phyloP scores from a whole-genome alignment of 805 yeast genomes.

The Pichia heedii region DNA sequence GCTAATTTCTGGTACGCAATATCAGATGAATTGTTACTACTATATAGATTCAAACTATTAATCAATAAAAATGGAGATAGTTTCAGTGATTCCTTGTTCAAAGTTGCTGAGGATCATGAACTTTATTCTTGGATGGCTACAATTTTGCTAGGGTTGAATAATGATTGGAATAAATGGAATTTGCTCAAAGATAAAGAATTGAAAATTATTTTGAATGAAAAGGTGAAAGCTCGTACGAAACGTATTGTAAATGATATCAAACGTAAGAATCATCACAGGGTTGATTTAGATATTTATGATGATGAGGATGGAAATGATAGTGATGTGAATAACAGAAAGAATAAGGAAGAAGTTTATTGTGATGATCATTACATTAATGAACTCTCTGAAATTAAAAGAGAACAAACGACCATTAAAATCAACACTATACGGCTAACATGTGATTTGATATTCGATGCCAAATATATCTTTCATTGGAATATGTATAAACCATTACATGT shows the following conservation, averaged over 20 bases:
- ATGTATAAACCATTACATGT: constrained; percentile 23
- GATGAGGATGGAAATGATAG: constrained; percentile 6
- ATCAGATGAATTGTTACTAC: constrained; percentile 52
- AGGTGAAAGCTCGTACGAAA: constrained; percentile 49
- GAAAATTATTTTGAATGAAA: constrained; percentile 47
- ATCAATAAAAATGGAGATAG: constrained; percentile 28
- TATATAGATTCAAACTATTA: constrained; percentile 52
- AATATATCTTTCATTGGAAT: constrained; percentile 35
- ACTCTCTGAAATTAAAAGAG: constrained; percentile 17
- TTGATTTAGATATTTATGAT: neutral
- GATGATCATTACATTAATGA: neutral
- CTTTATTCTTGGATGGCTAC: constrained; percentile 62
- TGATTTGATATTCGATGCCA: constrained; percentile 40
- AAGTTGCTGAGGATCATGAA: constrained; percentile 40
- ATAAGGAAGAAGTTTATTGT: neutral
- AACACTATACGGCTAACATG: constrained; percentile 36
- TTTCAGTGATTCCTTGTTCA: constrained; percentile 31
- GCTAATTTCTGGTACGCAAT: constrained; percentile 54
- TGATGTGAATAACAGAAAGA: too few species aligned
- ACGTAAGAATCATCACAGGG: neutral
- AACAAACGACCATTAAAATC: constrained; percentile 26
- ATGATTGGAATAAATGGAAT: constrained; percentile 36
- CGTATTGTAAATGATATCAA: constrained; percentile 14
- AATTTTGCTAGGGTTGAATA: constrained; percentile 47
- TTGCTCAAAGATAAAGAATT: constrained; percentile 39